Conservation (phyloP, 306 rosid species). For the Mimosa bimucronata region DNA sequence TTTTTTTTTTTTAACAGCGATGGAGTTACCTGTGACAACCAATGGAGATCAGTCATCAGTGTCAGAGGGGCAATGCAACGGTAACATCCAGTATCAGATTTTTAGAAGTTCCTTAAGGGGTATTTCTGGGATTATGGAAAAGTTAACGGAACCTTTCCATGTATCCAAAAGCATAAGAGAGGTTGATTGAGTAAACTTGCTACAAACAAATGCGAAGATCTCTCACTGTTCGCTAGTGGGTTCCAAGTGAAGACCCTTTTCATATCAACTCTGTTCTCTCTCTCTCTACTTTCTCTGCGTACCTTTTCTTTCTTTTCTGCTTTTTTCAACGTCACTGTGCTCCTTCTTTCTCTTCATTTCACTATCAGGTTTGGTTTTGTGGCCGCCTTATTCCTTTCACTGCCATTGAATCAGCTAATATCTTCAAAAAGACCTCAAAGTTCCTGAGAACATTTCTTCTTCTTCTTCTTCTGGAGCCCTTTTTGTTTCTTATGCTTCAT, state of each 20-base stretch:
- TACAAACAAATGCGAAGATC: background rate
- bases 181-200: background rate
- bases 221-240: conserved; percentile 37
- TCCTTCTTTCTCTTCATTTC: conserved; percentile 19
- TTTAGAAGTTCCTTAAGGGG: conserved; percentile 84
- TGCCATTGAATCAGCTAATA: conserved; percentile 14
- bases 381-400: background rate
- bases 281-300: background rate
- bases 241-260: conserved; percentile 36
- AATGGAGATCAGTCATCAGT: conserved; percentile 40
- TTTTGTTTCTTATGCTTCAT: background rate
- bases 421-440: background rate
- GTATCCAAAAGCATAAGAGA: conserved; percentile 39
- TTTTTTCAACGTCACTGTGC: conserved; percentile 1
- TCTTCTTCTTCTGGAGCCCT: conserved; percentile 9
- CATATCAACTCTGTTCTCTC: background rate
- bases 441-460: background rate
- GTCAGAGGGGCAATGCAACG: conserved; percentile 64
- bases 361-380: conserved; percentile 10
- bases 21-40: conserved; percentile 38
- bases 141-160: conserved; percentile 67
- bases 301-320: background rate
- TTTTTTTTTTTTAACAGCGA: conserved; percentile 20
- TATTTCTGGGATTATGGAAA: conserved; percentile 51
- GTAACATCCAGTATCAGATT: conserved; percentile 71